These are phyloP conservation scores for Malassezia restricta DNA, from an alignment of 1,284 basidiomycete genomes.

Conservation along the genomic window DNA sequence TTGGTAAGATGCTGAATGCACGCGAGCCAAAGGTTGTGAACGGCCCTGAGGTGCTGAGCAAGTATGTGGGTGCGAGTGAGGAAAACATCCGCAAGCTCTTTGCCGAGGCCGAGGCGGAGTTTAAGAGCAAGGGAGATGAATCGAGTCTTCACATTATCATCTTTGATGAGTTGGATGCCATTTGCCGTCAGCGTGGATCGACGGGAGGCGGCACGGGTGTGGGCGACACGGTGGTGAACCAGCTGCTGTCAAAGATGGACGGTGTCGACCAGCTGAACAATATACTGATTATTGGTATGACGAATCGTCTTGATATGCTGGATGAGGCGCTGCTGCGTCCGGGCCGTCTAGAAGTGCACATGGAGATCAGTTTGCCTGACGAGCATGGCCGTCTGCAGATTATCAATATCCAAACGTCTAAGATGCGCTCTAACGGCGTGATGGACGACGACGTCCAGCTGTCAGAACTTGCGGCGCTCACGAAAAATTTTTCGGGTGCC, in stretches of 20 bases:
- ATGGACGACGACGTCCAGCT: conserved; percentile 83
- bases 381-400: conserved; percentile 87
- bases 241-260: conserved; percentile 98
- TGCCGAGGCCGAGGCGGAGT: conserved; percentile 95
- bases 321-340: conserved; percentile 94
- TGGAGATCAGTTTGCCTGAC: conserved; percentile 96
- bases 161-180: conserved; percentile 96
- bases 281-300: conserved; percentile 99
- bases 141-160: conserved; percentile 98
- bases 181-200: conserved; percentile 82
- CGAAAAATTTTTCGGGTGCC: conserved; percentile 97
- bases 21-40: conserved; percentile 97
- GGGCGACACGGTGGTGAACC: conserved; percentile 96
- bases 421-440: conserved; percentile 82
- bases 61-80: conserved; percentile 94
- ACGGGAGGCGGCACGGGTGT: conserved; percentile 71
- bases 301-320: conserved; percentile 96
- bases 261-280: conserved; percentile 99
- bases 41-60: conserved; percentile 93
- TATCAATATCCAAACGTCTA: conserved; percentile 82
- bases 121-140: conserved; percentile 96
- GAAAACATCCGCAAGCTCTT: conserved; percentile 98
- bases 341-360: conserved; percentile 98
- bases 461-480: conserved; percentile 64
- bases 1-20: conserved; percentile 98